These are phyloP conservation scores for Turritis glabra DNA, from an alignment of 345 rosid genomes.

Conservation along the genomic window DNA sequence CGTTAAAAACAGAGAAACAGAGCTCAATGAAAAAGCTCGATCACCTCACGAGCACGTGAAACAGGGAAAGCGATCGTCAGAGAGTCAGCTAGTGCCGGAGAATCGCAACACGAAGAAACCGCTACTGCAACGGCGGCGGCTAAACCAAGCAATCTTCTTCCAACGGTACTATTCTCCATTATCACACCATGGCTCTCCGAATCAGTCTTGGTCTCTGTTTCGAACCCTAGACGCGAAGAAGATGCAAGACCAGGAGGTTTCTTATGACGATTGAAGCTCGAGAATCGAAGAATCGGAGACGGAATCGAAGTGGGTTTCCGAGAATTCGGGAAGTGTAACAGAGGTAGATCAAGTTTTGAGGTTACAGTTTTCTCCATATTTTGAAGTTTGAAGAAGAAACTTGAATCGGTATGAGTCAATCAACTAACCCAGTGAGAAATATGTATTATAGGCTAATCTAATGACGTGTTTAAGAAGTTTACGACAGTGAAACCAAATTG, in stretches of 20 bases:
- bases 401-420: slow-evolving; percentile 2
- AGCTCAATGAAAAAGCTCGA: neutral
- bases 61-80: slow-evolving; percentile 80
- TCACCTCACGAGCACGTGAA: slow-evolving; percentile 84
- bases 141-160: slow-evolving; percentile 52
- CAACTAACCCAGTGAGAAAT: neutral
- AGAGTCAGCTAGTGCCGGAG: slow-evolving; percentile 77
- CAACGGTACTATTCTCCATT: slow-evolving; percentile 25
- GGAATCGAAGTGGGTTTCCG: slow-evolving; percentile 35
- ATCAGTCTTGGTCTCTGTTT: slow-evolving; percentile 19
- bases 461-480: slow-evolving; percentile 19
- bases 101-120: slow-evolving; percentile 49
- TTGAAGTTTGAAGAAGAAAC: slow-evolving; percentile 4
- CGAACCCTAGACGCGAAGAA: slow-evolving; percentile 12
- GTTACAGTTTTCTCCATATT: slow-evolving; percentile 51
- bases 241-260: slow-evolving; percentile 38
- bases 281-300: slow-evolving; percentile 25
- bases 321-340: slow-evolving; percentile 29
- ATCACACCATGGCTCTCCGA: slow-evolving; percentile 25
- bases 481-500: slow-evolving; percentile 34
- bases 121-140: slow-evolving; percentile 57
- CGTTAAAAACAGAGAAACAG: slow-evolving; percentile 21
- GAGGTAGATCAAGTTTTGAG: slow-evolving; percentile 39
- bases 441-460: neutral
- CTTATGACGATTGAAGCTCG: slow-evolving; percentile 27